Conservation (phyloP, 352 stramenopile genomes). For the Pythium biforme region DNA sequence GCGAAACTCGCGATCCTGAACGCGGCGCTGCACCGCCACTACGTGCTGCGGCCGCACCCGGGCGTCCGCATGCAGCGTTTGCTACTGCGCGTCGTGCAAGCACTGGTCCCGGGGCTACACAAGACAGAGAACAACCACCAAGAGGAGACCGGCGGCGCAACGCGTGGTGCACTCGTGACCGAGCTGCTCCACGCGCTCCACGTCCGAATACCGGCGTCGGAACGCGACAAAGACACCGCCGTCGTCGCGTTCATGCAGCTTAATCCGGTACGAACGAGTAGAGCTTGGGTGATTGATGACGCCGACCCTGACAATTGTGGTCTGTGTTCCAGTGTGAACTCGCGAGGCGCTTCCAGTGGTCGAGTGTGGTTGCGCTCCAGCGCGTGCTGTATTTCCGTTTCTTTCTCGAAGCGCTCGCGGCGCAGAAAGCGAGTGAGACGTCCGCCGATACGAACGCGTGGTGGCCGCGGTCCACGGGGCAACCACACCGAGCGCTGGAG, state of each 20-base stretch:
- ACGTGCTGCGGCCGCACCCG: constrained; percentile 44
- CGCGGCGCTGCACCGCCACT: constrained; percentile 43
- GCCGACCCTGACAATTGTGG: too few species aligned
- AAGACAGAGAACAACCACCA: neutral
- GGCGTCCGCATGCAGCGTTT: constrained; percentile 36
- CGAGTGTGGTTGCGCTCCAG: constrained; percentile 50
- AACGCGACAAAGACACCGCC: neutral
- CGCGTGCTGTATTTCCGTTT: constrained; percentile 60
- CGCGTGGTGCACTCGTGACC: neutral
- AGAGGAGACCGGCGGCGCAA: neutral
- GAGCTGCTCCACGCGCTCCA: constrained; percentile 21
- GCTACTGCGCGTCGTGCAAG: constrained; percentile 34
- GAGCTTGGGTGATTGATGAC: too few species aligned
- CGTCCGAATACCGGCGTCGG: neutral
- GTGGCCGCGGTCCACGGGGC: constrained; percentile 14
- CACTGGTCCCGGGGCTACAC: neutral
- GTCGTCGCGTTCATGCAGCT: constrained; percentile 28
- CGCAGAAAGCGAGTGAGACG: constrained; percentile 17
- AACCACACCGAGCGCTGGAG: neutral
- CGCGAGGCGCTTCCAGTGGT: constrained; percentile 31
- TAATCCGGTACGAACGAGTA: constrained; percentile 40
- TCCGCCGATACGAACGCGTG: constrained; percentile 4
- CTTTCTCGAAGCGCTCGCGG: constrained; percentile 38
- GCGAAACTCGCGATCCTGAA: constrained; percentile 50
- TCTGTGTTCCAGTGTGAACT: constrained; percentile 43